Conservation (phyloP, 352 stramenopile genomes). For the Stephanocyclus meneghinianus region DNA sequence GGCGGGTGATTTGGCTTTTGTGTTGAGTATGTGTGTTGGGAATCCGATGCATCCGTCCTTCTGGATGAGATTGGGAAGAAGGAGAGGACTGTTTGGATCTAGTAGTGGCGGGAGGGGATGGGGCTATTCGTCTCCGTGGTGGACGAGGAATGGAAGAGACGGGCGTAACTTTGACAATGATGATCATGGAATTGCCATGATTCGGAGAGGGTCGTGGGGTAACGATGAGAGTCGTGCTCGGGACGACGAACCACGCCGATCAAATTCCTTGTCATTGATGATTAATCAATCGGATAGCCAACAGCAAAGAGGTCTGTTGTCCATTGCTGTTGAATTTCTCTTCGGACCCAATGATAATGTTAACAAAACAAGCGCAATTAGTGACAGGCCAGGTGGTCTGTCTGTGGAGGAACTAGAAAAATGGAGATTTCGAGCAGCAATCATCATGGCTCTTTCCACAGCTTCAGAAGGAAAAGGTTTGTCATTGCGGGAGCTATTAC, state of each 20-base stretch:
- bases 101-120: conserved; percentile 1
- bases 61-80: conserved; percentile 57
- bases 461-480: conserved; percentile 39
- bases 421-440: conserved; percentile 64
- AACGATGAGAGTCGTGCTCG: conserved; percentile 26
- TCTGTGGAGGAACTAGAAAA: conserved; percentile 50
- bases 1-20: conserved; percentile 65
- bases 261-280: conserved; percentile 1
- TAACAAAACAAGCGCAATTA: not conserved
- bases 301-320: conserved; percentile 63
- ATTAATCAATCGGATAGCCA: conserved; percentile 28
- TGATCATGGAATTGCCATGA: conserved; percentile 19
- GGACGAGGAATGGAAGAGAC: not conserved
- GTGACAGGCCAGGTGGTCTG: not conserved
- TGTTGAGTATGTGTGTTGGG: conserved; percentile 67
- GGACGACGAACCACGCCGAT: not conserved
- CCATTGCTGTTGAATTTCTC: conserved; percentile 74
- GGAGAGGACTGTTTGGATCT: conserved; percentile 28
- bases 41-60: conserved; percentile 66
- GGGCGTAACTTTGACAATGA: not conserved
- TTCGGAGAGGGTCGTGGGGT: conserved; percentile 36
- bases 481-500: conserved; percentile 55
- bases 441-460: conserved; percentile 57
- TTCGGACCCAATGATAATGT: conserved; percentile 59
- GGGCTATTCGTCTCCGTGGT: not conserved